phyloP scores from a whole-genome alignment of 2,329 filamentous ascomycete species.

The Aspergillus awamori region DNA sequence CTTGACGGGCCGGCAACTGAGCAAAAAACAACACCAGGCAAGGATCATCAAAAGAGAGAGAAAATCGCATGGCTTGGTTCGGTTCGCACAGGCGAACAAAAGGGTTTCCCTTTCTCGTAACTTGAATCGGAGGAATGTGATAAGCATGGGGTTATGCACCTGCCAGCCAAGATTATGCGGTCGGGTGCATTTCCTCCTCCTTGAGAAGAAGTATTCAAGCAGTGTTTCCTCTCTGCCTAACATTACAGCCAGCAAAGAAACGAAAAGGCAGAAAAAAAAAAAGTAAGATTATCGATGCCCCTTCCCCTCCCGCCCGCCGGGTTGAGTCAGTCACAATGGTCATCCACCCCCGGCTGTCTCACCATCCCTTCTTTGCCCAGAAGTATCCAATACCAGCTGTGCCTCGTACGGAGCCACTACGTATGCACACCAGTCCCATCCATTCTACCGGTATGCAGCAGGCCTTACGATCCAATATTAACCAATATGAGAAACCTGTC shows the following conservation, averaged over 20 bases:
- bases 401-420: neutral
- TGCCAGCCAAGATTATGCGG: neutral
- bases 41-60: neutral
- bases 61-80: constrained; percentile 1
- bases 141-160: neutral
- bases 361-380: constrained; percentile 11
- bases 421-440: neutral
- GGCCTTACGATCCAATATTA: neutral
- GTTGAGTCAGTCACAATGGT: neutral
- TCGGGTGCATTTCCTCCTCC: neutral
- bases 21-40: neutral
- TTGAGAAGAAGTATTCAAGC: no score
- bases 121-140: neutral
- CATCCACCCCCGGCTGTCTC: constrained; percentile 11
- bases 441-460: neutral
- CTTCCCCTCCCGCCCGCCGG: neutral
- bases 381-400: neutral
- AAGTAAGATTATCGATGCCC: neutral
- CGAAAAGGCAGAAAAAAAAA: neutral
- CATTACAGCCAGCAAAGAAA: neutral
- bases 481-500: neutral
- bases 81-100: neutral
- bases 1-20: neutral
- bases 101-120: neutral
- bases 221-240: neutral